Conservation (phyloP, 1,139 yeast species). For the Saccharomyces pastorianus region DNA sequence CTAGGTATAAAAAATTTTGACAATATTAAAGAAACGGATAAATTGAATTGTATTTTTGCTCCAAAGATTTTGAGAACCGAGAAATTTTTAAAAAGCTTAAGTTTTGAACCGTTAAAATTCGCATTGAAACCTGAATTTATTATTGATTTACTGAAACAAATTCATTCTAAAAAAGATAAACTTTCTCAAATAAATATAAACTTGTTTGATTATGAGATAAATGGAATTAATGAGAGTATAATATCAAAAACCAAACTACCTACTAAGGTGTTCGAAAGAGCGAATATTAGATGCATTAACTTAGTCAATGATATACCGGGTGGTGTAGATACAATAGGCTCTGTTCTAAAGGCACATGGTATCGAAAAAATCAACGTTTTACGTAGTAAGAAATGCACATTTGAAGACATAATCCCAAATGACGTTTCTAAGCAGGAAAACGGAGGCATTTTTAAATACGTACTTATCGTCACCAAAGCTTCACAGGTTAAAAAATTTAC, state of each 20-base stretch:
- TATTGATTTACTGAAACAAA: slow-evolving; percentile 22
- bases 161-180: slow-evolving; percentile 22
- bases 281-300: slow-evolving; percentile 46
- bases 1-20: slow-evolving; percentile 38
- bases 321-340: slow-evolving; percentile 51
- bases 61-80: slow-evolving; percentile 78
- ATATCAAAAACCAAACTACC: slow-evolving; percentile 30
- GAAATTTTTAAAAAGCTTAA: slow-evolving; percentile 51
- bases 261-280: slow-evolving; percentile 28
- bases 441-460: slow-evolving; percentile 14
- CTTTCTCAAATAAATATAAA: background rate
- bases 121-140: slow-evolving; percentile 32
- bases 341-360: slow-evolving; percentile 64
- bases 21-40: slow-evolving; percentile 32
- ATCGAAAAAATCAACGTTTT: slow-evolving; percentile 36
- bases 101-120: slow-evolving; percentile 29
- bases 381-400: slow-evolving; percentile 10
- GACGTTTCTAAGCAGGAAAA: slow-evolving; percentile 12
- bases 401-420: slow-evolving; percentile 21
- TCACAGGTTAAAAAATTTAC: slow-evolving; percentile 39
- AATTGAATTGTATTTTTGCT: slow-evolving; percentile 53
- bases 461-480: slow-evolving; percentile 29
- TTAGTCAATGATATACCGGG: slow-evolving; percentile 61
- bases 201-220: slow-evolving; percentile 24
- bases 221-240: slow-evolving; percentile 26